Percentiles rank a stretch among this genome's conserved stretches.
phyloP scores from a whole-genome alignment of 2,329 filamentous ascomycete genomes.

The Aspergillus sp. region DNA sequence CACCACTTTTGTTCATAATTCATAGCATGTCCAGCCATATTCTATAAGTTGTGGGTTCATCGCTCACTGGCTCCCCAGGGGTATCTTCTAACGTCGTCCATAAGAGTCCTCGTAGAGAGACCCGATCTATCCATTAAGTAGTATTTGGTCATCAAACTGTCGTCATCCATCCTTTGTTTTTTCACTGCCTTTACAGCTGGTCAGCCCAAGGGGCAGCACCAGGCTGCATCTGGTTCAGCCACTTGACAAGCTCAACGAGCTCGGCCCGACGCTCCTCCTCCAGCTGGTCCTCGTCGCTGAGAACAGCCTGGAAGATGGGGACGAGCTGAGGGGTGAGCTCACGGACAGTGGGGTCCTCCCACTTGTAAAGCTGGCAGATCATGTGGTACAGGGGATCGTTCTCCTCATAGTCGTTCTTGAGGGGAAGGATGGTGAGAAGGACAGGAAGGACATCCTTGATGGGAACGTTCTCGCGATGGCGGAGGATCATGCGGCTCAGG shows the following conservation, averaged over 20 bases:
- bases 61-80: slow-evolving; percentile 16
- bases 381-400: slow-evolving; percentile 92
- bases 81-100: slow-evolving; percentile 34
- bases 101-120: slow-evolving; percentile 25
- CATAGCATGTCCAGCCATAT: slow-evolving; percentile 4
- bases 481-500: slow-evolving; percentile 86
- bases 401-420: slow-evolving; percentile 94
- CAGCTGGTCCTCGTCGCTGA: slow-evolving; percentile 49
- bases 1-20: slow-evolving; percentile 7
- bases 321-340: slow-evolving; percentile 49
- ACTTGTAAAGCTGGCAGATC: slow-evolving; percentile 75
- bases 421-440: slow-evolving; percentile 74
- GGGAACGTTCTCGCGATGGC: slow-evolving; percentile 80
- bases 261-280: slow-evolving; percentile 51
- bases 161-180: slow-evolving; percentile 3
- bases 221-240: slow-evolving; percentile 49
- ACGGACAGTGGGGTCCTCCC: slow-evolving; percentile 48
- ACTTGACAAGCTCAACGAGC: slow-evolving; percentile 51
- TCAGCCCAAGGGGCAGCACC: slow-evolving; percentile 43
- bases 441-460: slow-evolving; percentile 79
- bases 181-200: slow-evolving; percentile 32
- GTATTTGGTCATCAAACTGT: slow-evolving; percentile 25
- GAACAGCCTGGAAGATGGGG: slow-evolving; percentile 51
- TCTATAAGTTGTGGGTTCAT: slow-evolving; percentile 7
- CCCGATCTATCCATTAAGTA: slow-evolving; percentile 34